phyloP scores from a whole-genome alignment of 352 stramenopile genomes.

The Phytophthora tubulina region DNA sequence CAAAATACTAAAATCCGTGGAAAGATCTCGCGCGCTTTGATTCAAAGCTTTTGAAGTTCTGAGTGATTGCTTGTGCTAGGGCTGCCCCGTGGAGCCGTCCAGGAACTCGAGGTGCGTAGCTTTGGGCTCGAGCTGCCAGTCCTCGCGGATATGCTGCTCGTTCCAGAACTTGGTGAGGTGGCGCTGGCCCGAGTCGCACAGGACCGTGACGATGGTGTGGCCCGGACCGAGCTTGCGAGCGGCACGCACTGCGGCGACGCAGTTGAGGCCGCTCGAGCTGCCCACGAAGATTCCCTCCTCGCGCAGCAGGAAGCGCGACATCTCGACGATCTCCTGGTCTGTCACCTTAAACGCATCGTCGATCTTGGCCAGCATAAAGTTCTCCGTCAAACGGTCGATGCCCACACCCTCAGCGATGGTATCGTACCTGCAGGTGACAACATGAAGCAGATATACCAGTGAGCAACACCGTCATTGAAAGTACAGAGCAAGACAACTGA shows the following conservation, averaged over 20 bases:
- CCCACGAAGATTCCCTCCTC: slow-evolving; percentile 98
- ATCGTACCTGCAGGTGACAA: slow-evolving; percentile 90
- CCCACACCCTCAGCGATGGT: slow-evolving; percentile 98
- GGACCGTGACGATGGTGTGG: slow-evolving; percentile 87
- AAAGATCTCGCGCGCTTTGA: slow-evolving; percentile 35
- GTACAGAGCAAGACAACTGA: not conserved
- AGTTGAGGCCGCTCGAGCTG: slow-evolving; percentile 89
- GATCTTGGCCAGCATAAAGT: slow-evolving; percentile 93
- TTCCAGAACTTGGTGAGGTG: slow-evolving; percentile 93
- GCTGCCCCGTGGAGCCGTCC: slow-evolving; percentile 71
- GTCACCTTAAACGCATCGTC: slow-evolving; percentile 91
- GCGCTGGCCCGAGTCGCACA: slow-evolving; percentile 91
- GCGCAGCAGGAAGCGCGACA: slow-evolving; percentile 96
- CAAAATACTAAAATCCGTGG: slow-evolving; percentile 30
- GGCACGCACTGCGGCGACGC: slow-evolving; percentile 78
- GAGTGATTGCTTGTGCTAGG: slow-evolving; percentile 34
- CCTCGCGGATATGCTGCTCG: slow-evolving; percentile 71
- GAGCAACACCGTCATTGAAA: not conserved
- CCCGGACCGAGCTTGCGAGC: slow-evolving; percentile 81
- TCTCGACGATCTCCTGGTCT: slow-evolving; percentile 97
- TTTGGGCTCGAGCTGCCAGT: slow-evolving; percentile 71
- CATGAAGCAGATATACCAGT: not conserved
- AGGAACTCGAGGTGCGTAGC: slow-evolving; percentile 79
- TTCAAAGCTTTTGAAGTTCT: too few relatives aligned
- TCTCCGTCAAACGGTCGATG: slow-evolving; percentile 97